A percentile compares a stretch with the other conserved stretches of the same genome.
phyloP scores from a whole-genome alignment of 2,329 filamentous ascomycete genomes.

The Xylaria sp. region DNA sequence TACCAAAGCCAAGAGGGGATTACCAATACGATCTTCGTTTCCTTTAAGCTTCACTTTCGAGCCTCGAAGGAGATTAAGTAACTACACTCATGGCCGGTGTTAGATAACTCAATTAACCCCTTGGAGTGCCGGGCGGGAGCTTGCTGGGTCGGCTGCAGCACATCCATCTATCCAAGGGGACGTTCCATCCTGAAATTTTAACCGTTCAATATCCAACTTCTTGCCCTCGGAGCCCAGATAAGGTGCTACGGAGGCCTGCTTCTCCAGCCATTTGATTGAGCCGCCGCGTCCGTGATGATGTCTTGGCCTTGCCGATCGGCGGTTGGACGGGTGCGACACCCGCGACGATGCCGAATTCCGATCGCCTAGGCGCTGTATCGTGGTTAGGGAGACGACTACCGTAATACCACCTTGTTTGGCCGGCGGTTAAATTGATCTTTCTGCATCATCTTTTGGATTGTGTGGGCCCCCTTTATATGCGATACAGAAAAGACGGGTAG shows the following conservation, averaged over 20 bases:
- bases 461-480: constrained; percentile 12
- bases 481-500: neutral
- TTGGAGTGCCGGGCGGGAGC: neutral
- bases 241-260: neutral
- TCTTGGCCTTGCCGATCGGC: constrained; percentile 34
- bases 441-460: neutral
- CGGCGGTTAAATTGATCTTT: constrained; percentile 27
- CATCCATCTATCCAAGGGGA: constrained; percentile 5
- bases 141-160: neutral
- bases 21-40: constrained; percentile 21
- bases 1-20: constrained; percentile 1
- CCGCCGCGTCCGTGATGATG: constrained; percentile 16
- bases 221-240: neutral
- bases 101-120: neutral
- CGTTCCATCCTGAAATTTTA: neutral
- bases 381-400: neutral
- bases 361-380: neutral
- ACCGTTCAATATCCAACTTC: neutral
- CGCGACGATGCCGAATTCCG: constrained; percentile 31
- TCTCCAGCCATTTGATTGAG: neutral
- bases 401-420: constrained; percentile 11
- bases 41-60: neutral
- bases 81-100: constrained; percentile 5
- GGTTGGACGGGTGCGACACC: constrained; percentile 27
- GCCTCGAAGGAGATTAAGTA: neutral